Evolutionary conservation across 1,284 basidiomycete genomes (phyloP), one percentile per base, ranked within the genome.

Genomic region (Irpex sp.): DNA sequence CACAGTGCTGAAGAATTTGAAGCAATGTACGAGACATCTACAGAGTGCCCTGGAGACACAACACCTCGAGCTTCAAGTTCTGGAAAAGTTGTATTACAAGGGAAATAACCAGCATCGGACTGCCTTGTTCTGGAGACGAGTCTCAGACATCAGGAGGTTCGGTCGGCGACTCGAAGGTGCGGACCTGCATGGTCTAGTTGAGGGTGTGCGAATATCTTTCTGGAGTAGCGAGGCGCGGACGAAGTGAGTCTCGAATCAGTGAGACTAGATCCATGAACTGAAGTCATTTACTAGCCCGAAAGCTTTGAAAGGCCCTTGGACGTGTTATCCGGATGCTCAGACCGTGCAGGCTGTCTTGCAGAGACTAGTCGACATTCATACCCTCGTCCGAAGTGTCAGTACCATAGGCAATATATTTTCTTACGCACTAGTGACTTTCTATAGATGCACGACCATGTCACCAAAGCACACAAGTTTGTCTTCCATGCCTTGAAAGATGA

Each of bases 21-120:
- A 85, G 70, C 35, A 72, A 57, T 77, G 75, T 67, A 78, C 81
- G 17, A 84, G 86, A 53, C 80, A 80, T 43, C 76, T 90, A 7
- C 80, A 81, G 57, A 69, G 77, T 33, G 74, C 77, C 17, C 67
- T 84, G 49, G 70, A 75, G 46, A 70, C 75, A 17, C 81, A 84
- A 59, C 71, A 74, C 2, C 81, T 83, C 49, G 91, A 93, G 68
- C 70, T 85, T 13, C 80, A 81, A 58, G 70, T 90, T 26, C 76
- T 92, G 33, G 85, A 88, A 68, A 79, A 88, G 64, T 69, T 93
- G 0, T 89, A 87, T 71, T 93, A 93, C 76, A 91, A 91, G 69
- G 85, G 84, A 63, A 90, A 89, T 70, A 93, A 92, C 68, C 90
- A 93, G 70, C 92, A 93, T 69, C 83, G 87, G 33, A 72, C 79